Percentiles rank a stretch among this genome's conserved stretches.
Conservation (phyloP, 176 grass and related monocot species). For the Luzula sylvatica region DNA sequence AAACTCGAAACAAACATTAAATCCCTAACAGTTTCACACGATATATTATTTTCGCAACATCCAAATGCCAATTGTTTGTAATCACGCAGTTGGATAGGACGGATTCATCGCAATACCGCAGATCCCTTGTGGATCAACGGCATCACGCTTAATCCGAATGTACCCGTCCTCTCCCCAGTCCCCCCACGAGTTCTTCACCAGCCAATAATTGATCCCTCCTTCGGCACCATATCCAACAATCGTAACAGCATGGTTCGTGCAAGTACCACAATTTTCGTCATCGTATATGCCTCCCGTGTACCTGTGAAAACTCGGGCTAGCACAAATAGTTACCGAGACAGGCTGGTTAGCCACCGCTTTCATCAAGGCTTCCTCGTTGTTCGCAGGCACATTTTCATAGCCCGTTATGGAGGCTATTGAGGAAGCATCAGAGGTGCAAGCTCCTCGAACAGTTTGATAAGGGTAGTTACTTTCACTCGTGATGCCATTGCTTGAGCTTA, state of each 20-base stretch:
- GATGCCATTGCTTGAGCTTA: constrained; percentile 5
- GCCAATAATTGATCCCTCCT: constrained; percentile 7
- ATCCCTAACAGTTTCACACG: too few species aligned
- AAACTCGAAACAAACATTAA: too few species aligned
- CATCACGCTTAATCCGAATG: constrained; percentile 11
- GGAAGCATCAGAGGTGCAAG: not conserved
- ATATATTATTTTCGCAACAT: too few species aligned
- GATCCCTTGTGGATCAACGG: not conserved
- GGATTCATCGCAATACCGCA: constrained; percentile 12
- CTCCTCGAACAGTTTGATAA: not conserved
- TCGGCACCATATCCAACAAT: not conserved
- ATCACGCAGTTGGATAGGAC: not conserved
- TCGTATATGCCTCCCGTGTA: constrained; percentile 4
- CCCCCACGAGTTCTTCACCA: constrained; percentile 15
- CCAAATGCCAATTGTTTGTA: too few species aligned
- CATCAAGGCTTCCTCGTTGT: not conserved
- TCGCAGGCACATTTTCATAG: not conserved
- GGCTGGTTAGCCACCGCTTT: constrained; percentile 9
- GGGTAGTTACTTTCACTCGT: constrained; percentile 19
- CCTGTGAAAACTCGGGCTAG: not conserved
- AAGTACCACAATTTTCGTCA: constrained; percentile 7
- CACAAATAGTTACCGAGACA: constrained; percentile 7
- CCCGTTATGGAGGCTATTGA: not conserved
- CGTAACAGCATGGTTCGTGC: constrained; percentile 6
- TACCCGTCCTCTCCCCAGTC: not conserved